Base-by-base conservation (phyloP, 345 rosid genomes). In the Aegle marmelos region DNA sequence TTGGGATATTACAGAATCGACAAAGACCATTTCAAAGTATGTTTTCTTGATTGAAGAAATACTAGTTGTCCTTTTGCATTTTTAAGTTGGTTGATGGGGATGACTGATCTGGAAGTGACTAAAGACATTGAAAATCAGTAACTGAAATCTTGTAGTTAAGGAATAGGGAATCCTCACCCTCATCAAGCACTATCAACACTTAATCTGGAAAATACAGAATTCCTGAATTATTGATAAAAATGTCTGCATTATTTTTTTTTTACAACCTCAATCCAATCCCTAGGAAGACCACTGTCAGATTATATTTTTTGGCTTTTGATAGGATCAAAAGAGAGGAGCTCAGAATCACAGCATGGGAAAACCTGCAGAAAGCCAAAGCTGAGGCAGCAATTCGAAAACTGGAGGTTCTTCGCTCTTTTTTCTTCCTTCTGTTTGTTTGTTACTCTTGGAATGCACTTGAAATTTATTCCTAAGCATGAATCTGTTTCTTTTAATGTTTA, bases 331-430 rank as follows among this genome's bases (percentile, higher is more conserved):
- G 92, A 53, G 98, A 92, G 81, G 97, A 96, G 88, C 95, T 97
- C 36, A 91, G 93, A 86, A 92, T 96, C 74, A 88, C 79, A 25
- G 97, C 97, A 17, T 96, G 99, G 99, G 97, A 96, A 86, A 96
- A 93, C 79, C 89, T 96, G 82, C 99, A 96, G 92, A 96, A 89
- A 85, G 99, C 99, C 21, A 93, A 96, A 82, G 99, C 99, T 7
- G 99, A 96, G 86, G 95, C 98, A 79, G 89, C 91, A 78, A 91
- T 96, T 63, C 82, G 95, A 78, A 96, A 96, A 83, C 97, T 96
- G 69, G 98, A 96, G 98, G 98, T 95, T 84, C 56, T 48, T 75
- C 62, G 78, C 58, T 79, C 76, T 79, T 79, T 68, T 77, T 79
- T 34, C 72, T 19, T 71, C 64, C 39, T 62, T 84, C 67, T 22